These are phyloP conservation scores for Ramaria sp. DNA, from an alignment of 768 basidiomycete species.

Conservation along the genomic window DNA sequence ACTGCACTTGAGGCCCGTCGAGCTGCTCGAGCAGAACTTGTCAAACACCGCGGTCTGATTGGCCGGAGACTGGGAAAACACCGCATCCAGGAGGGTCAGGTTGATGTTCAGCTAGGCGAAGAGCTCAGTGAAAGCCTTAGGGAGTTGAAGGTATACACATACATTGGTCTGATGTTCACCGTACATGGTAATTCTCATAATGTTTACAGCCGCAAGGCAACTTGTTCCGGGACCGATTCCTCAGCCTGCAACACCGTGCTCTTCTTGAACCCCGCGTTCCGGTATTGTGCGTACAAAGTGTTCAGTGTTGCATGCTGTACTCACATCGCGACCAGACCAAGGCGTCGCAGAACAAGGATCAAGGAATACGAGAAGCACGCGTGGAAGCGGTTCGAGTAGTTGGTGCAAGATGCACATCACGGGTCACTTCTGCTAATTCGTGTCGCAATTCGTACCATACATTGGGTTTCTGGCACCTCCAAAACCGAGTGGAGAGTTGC, in stretches of 20 bases:
- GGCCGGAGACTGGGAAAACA: conserved; percentile 78
- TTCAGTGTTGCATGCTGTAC: background rate
- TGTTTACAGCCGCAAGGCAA: conserved; percentile 77
- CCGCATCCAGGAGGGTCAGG: conserved; percentile 50
- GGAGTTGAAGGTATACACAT: conserved; percentile 58
- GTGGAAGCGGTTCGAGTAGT: conserved; percentile 58
- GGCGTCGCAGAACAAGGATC: conserved; percentile 37
- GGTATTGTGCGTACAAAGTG: conserved; percentile 44
- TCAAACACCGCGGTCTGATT: conserved; percentile 49
- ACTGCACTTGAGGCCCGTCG: conserved; percentile 30
- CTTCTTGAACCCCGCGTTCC: conserved; percentile 80
- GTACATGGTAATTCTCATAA: background rate
- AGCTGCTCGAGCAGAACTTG: conserved; percentile 33
- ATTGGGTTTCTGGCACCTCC: too few species aligned
- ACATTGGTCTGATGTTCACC: background rate
- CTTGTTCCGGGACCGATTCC: conserved; percentile 80
- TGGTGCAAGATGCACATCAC: background rate
- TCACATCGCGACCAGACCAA: conserved; percentile 29
- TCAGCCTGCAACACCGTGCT: conserved; percentile 79
- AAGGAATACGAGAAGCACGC: conserved; percentile 73
- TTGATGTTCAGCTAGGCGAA: conserved; percentile 86
- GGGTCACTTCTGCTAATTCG: too few species aligned
- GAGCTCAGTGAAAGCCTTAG: conserved; percentile 80
- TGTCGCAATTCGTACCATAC: too few species aligned
- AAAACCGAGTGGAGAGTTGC: too few species aligned